These are phyloP conservation scores for Penicillium nucicola DNA, from an alignment of 495 filamentous ascomycete species.

Conservation along the genomic window DNA sequence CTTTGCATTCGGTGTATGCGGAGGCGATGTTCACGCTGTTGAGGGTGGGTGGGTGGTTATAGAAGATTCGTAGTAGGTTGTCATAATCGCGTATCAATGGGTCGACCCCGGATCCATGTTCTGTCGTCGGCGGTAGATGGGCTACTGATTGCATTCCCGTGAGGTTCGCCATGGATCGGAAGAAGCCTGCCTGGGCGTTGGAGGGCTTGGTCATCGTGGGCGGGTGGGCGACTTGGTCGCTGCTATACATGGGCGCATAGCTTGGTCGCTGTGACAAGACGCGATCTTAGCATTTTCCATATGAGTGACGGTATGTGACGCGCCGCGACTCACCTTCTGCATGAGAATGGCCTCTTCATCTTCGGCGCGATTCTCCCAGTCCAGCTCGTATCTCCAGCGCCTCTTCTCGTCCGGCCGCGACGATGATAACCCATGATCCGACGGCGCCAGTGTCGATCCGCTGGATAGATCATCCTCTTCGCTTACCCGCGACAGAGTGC, in stretches of 20 bases:
- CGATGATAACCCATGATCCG: slow-evolving; percentile 31
- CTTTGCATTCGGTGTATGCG: slow-evolving; percentile 88
- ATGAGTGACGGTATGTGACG: background rate
- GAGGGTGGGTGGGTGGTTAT: slow-evolving; percentile 79
- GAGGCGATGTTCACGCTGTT: slow-evolving; percentile 84
- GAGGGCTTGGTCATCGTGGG: slow-evolving; percentile 52
- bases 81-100: slow-evolving; percentile 80
- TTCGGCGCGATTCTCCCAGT: slow-evolving; percentile 64
- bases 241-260: slow-evolving; percentile 48
- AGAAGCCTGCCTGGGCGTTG: slow-evolving; percentile 61
- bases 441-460: slow-evolving; percentile 40
- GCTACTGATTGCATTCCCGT: slow-evolving; percentile 54
- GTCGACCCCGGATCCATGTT: slow-evolving; percentile 56
- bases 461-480: slow-evolving; percentile 50
- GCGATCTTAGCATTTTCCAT: slow-evolving; percentile 7
- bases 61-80: slow-evolving; percentile 89
- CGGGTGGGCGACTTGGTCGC: slow-evolving; percentile 44
- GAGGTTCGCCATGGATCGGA: slow-evolving; percentile 80
- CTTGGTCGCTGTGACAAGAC: slow-evolving; percentile 34
- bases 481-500: slow-evolving; percentile 53
- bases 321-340: slow-evolving; percentile 57
- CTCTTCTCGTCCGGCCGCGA: slow-evolving; percentile 45
- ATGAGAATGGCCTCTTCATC: slow-evolving; percentile 87
- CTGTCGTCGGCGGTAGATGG: slow-evolving; percentile 34
- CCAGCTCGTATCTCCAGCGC: slow-evolving; percentile 84